Base-by-base conservation (phyloP, 2,329 filamentous ascomycete species). In the Stromatinia cepivora region DNA sequence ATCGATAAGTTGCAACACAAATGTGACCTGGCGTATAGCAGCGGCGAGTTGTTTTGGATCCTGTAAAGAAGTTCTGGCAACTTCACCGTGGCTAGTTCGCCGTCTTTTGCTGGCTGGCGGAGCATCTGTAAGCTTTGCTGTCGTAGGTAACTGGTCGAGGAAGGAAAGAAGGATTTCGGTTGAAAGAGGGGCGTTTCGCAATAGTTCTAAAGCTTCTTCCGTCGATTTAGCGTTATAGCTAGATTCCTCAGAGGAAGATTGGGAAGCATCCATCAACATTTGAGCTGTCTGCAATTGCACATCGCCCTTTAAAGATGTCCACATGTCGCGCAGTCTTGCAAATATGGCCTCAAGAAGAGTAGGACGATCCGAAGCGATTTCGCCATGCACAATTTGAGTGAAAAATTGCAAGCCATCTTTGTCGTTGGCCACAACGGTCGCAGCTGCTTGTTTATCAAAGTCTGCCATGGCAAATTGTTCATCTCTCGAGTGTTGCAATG, bases 1-100 rank as follows among this genome's bases (percentile, higher is more conserved):
- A 77, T 98, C 94, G 22, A 98, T 87, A 36, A 98, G 82, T 78
- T 98, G 94, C 50, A 98, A 83, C 15, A 97, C 92, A 76, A 97
- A 89, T 0, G 94, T 97, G 67, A 94, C 86, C 75, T 90, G 91
- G 74, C 88, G 88, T 72, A 97, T 85, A 9, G 90, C 86, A 61
- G 85, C 84, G 72, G 86, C 87, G 42, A 94, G 80, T 76, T 92
- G 88, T 9, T 86, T 84, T 46, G 88, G 87, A 69, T 89, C 86
- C 72, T 89, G 87, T 48, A 86, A 85, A 67, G 88, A 82, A 59
- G 86, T 86, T 67, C 83, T 82, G 68, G 87, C 85, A 73, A 87
- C 85, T 73, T 92, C 90, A 22, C 87, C 89, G 67, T 90, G 88
- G 79, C 92, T 96, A 0, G 88, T 92, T 69, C 93, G 87, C 76